Conservation (phyloP, 2,329 filamentous ascomycete species). For the Fusarium irregulare region DNA sequence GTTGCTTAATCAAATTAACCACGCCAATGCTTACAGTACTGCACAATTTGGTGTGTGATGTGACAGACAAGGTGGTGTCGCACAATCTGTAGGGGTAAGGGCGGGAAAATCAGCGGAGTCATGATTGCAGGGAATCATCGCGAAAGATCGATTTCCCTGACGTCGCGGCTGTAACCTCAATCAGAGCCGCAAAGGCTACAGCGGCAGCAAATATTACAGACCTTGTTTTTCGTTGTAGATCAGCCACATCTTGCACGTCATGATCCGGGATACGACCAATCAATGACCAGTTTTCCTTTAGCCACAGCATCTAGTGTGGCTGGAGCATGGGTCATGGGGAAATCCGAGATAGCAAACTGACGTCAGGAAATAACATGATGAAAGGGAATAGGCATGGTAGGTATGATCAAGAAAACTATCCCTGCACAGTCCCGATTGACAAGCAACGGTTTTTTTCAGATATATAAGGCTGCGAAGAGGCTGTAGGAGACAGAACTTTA, state of each 20-base stretch:
- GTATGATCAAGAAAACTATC: constrained; percentile 16
- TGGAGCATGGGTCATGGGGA: constrained; percentile 33
- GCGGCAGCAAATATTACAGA: constrained; percentile 27
- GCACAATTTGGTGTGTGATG: background rate
- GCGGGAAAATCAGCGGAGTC: constrained; percentile 22
- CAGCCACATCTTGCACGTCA: constrained; percentile 33
- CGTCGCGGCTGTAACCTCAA: constrained; percentile 35
- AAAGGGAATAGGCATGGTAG: constrained; percentile 3
- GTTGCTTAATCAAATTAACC: constrained; percentile 10
- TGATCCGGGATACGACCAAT: constrained; percentile 14
- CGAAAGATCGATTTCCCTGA: constrained; percentile 24
- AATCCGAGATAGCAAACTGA: constrained; percentile 30
- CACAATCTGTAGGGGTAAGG: constrained; percentile 1
- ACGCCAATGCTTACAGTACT: background rate
- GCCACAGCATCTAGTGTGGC: constrained; percentile 34
- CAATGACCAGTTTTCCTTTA: background rate
- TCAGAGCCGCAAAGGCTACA: constrained; percentile 13
- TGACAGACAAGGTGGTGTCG: constrained; percentile 11
- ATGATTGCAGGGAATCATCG: constrained; percentile 22
- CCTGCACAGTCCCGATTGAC: constrained; percentile 6
- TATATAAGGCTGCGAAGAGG: constrained; percentile 30
- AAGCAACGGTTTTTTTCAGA: background rate
- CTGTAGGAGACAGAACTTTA: background rate
- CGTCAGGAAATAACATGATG: constrained; percentile 34
- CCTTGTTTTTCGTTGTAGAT: constrained; percentile 27